Conservation (phyloP, 805 yeast species). For the Teunomyces atbi region DNA sequence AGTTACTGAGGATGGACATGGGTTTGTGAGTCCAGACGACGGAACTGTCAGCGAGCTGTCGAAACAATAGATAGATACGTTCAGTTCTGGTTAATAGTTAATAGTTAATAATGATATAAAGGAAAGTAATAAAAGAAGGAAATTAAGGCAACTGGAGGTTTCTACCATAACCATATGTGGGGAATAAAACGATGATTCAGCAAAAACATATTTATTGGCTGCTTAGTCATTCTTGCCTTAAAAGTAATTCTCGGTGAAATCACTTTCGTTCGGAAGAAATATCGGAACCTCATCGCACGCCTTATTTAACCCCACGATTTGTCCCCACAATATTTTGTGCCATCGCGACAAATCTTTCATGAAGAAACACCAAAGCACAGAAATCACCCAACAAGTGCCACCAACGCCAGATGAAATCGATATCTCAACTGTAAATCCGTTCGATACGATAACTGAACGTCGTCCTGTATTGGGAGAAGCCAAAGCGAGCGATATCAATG, state of each 20-base stretch:
- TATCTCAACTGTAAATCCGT: background rate
- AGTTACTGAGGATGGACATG: background rate
- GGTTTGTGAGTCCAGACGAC: conserved; percentile 17
- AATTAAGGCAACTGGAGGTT: background rate
- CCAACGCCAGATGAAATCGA: background rate
- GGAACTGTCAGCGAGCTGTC: conserved; percentile 15
- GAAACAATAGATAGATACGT: conserved; percentile 6
- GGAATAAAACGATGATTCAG: too few species aligned
- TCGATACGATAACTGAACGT: background rate
- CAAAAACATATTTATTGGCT: background rate
- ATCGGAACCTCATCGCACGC: background rate
- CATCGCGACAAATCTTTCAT: background rate
- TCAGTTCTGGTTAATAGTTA: background rate
- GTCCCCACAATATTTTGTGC: background rate
- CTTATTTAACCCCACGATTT: background rate
- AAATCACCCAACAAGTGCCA: background rate
- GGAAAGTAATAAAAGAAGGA: background rate
- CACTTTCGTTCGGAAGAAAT: background rate
- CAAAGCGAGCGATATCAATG: background rate
- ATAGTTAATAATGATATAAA: background rate
- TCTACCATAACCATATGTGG: too few species aligned
- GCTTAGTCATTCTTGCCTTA: background rate
- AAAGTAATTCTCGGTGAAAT: background rate
- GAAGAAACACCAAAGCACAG: background rate
- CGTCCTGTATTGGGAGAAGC: background rate